Conservation (phyloP, 257 asterid species). For the Fraxinus americana region DNA sequence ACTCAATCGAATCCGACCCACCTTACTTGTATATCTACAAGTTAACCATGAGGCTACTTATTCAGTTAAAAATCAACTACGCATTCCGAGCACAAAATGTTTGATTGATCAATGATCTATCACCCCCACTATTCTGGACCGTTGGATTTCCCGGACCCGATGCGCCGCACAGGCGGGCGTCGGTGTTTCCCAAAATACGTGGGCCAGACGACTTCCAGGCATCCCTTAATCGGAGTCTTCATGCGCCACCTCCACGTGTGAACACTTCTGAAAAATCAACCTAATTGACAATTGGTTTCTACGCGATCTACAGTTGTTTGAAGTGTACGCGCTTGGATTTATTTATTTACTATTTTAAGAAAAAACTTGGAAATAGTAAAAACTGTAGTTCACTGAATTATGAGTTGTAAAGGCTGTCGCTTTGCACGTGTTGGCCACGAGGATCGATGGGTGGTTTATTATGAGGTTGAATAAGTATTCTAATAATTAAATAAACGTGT, state of each 20-base stretch:
- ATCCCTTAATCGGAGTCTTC: not conserved
- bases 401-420: too few species aligned
- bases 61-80: not conserved
- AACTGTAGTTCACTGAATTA: not conserved
- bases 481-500: not conserved
- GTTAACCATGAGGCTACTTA: not conserved
- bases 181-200: conserved; percentile 19
- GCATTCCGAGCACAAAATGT: not conserved
- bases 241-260: conserved; percentile 14
- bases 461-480: not conserved
- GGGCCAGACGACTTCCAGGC: conserved; percentile 36
- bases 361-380: not conserved
- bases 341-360: not conserved
- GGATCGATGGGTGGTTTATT: not conserved
- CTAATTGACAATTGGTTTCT: conserved; percentile 13
- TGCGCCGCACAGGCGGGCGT: conserved; percentile 32
- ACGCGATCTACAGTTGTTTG: not conserved
- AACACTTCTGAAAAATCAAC: conserved; percentile 17
- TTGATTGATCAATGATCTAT: not conserved
- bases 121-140: not conserved
- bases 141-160: conserved; percentile 16
- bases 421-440: conserved; percentile 5
- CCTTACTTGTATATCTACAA: too few species aligned
- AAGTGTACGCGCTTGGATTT: not conserved
- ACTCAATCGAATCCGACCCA: too few species aligned